Evolutionary conservation across 495 filamentous ascomycete species (phyloP), one percentile per base, ranked within the genome.

Genomic region (Trichoderma reesei): DNA sequence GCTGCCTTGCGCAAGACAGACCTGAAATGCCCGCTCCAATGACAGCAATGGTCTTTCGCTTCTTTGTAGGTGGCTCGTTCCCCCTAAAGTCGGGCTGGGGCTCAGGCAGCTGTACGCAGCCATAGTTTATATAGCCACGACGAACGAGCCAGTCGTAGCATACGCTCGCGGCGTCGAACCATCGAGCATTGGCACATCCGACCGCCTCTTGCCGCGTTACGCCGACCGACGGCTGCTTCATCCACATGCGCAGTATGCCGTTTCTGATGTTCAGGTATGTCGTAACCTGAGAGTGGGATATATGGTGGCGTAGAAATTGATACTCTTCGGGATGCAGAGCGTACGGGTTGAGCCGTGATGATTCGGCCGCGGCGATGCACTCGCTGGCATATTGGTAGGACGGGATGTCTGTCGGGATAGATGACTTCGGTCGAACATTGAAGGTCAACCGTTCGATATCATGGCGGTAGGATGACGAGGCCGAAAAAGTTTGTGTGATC

Each of bases 251-350:
- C 36, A 99, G 76, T 66, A 98, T 96, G 4, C 92, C 91, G 74
- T 99, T 99, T 65, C 94, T 82, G 65, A 99, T 96, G 74, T 96
- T 97, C 38, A 99, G 76, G 73, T 98, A 99, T n/a, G 89, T 88
- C 10, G 94, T 96, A 63, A 98, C 91, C 70, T 99, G 93, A 39
- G 87, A 79, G 68, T 90, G 87, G 71, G 87, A 95, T 64, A 99
- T 85, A 72, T 94, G 85, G 42, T 89, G 79, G 64, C 88, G 83
- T 26, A 99, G 76, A 60, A 91, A 82, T 65, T 82, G 72, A 72
- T 96, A 92, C 71, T 99, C 94, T 63, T 88, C 85, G n/a, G 79
- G 80, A 74, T 97, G 92, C 16, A 99, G 77, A 16, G 88, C 84
- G 74, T 92, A 96, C 5, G 95, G 94, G 67, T 93, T 91, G 4